Conservation (phyloP, 148 eudicot species). For the Polygonum aviculare region DNA sequence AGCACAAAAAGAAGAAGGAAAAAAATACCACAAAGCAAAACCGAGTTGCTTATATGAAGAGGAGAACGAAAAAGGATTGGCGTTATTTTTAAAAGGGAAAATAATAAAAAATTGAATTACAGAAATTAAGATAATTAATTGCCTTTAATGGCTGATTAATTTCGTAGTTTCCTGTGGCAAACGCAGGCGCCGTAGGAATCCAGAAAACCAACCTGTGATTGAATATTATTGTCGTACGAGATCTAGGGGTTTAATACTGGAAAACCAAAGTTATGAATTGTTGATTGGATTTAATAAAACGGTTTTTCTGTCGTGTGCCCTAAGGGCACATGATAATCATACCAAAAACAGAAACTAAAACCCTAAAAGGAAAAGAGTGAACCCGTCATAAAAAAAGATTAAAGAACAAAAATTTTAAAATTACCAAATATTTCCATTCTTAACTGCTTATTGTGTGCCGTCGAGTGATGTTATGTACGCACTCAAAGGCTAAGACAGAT, state of each 20-base stretch:
- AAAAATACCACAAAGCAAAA: not conserved
- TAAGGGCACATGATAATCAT: too few relatives aligned
- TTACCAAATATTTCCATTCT: too few relatives aligned
- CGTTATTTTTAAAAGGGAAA: not conserved
- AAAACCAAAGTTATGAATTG: too few relatives aligned
- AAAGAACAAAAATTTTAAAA: too few relatives aligned
- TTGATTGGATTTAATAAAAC: too few relatives aligned
- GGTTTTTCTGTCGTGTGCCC: too few relatives aligned
- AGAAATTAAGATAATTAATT: not conserved
- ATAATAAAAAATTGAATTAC: not conserved
- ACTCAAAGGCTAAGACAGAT: not conserved
- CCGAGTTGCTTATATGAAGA: not conserved
- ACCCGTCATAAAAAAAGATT: too few relatives aligned
- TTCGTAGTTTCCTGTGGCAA: not conserved
- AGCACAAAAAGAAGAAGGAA: not conserved
- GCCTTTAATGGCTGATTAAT: not conserved
- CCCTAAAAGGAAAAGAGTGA: too few relatives aligned
- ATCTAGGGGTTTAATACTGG: not conserved
- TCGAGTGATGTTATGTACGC: too few relatives aligned
- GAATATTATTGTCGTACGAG: not conserved
- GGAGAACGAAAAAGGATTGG: not conserved
- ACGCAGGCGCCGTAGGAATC: not conserved
- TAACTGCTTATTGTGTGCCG: too few relatives aligned
- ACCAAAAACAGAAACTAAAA: too few relatives aligned
- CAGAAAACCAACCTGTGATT: conserved; percentile 3